Evolutionary conservation across 176 grass and related monocot species (phyloP), one percentile per base, ranked within the genome.

Genomic region (Pontederia paniculata): DNA sequence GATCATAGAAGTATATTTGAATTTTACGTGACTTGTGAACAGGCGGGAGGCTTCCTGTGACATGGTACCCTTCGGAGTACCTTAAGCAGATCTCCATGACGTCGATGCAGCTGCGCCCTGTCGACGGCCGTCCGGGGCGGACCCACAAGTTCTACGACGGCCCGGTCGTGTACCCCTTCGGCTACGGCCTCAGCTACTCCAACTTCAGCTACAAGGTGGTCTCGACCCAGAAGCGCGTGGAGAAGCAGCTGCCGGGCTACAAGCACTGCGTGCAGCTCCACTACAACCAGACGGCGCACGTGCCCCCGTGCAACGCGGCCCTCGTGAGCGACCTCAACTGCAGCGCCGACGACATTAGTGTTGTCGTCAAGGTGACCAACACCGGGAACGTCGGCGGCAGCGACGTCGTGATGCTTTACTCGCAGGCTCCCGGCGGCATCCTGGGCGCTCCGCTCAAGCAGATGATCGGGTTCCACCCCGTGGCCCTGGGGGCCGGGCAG

Each of bases 91-190:
- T 97, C 5, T 8, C 66, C 2, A 97, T 97, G 86, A 90, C 77
- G 9, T 72, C 90, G 68, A 90, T 97, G 93, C 82, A 80, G 11
- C 90, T 97, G 93, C 73, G 93, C 51, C 1, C 62, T 9, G 64
- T 77, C 15, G 77, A 76, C 0, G 74, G 77, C 2, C 87, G 81
- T 72, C 93, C 93, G 0, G 93, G 93, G 9, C 83, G 93, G 52
- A 97, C 93, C 0, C 90, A 90, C 71, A 82, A 86, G 42, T 97
- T 97, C 82, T 97, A 97, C 86, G 90, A 77, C 0, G 93, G 93
- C 16, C 69, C 83, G 4, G 81, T 74, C 0, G 53, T 90, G 67
- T 97, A 82, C 74, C 52, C 74, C 21, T 97, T 97, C 77, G 93
- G 93, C 1, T 80, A 97, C 59, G 93, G 93, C 5, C 46, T 97